These are phyloP conservation scores for Wickerhamia fluorescens DNA, from an alignment of 805 yeast species.

Conservation along the genomic window DNA sequence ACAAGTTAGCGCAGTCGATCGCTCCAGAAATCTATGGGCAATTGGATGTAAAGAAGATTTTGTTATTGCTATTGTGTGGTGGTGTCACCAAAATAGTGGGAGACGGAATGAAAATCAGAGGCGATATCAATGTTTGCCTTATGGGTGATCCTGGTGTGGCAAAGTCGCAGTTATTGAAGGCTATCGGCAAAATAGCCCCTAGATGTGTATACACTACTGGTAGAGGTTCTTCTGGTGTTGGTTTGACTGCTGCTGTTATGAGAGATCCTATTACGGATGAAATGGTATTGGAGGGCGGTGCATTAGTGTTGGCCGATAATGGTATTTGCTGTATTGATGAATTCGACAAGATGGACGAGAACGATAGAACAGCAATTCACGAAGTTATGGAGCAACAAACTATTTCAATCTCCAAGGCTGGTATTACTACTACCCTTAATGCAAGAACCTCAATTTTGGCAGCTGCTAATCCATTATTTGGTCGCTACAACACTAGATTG, in stretches of 20 bases:
- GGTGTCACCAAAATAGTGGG: slow-evolving; percentile 94
- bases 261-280: slow-evolving; percentile 98
- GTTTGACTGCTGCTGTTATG: slow-evolving; percentile 98
- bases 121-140: slow-evolving; percentile 89
- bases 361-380: slow-evolving; percentile 94
- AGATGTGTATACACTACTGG: slow-evolving; percentile 97
- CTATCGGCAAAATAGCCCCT: slow-evolving; percentile 88
- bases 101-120: slow-evolving; percentile 96
- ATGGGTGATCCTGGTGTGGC: slow-evolving; percentile 99
- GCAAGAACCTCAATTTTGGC: slow-evolving; percentile 95
- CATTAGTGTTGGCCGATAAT: slow-evolving; percentile 91
- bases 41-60: slow-evolving; percentile 85
- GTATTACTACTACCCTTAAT: slow-evolving; percentile 90
- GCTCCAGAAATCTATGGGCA: slow-evolving; percentile 98
- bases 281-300: slow-evolving; percentile 97
- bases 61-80: slow-evolving; percentile 78
- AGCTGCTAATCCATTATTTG: slow-evolving; percentile 97
- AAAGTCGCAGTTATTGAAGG: slow-evolving; percentile 89
- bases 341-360: slow-evolving; percentile 97
- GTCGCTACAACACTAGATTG: slow-evolving; percentile 83
- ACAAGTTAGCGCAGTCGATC: slow-evolving; percentile 74
- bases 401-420: slow-evolving; percentile 94
- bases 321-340: slow-evolving; percentile 99
- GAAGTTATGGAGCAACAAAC: slow-evolving; percentile 99
- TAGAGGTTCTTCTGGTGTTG: slow-evolving; percentile 98